phyloP scores from a whole-genome alignment of 75 land plant genomes.

The Gnetum montanum region DNA sequence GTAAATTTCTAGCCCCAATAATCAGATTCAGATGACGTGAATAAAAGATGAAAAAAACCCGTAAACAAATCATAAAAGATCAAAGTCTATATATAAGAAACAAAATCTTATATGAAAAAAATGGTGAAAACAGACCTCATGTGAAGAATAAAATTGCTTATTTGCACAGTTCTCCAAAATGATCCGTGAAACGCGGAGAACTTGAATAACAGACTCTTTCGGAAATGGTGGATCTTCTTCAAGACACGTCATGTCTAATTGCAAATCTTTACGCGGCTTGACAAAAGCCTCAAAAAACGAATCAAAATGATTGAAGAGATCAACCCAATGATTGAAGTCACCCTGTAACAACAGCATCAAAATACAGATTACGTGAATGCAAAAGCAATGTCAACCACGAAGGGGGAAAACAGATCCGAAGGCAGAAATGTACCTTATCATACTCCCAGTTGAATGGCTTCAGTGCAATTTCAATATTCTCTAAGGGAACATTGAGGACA shows the following conservation, averaged over 20 bases:
- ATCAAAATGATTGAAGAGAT: slow-evolving; percentile 86
- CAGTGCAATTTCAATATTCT: slow-evolving; percentile 63
- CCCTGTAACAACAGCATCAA: slow-evolving; percentile 57
- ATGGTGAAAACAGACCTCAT: slow-evolving; percentile 43
- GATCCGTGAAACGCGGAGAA: slow-evolving; percentile 72
- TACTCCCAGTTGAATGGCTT: slow-evolving; percentile 69
- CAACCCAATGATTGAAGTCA: slow-evolving; percentile 97
- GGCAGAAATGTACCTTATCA: slow-evolving; percentile 58
- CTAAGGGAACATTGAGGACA: slow-evolving; percentile 58
- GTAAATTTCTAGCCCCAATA: no score
- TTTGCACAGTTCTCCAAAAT: slow-evolving; percentile 86
- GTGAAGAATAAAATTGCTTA: slow-evolving; percentile 70
- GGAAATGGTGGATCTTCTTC: slow-evolving; percentile 60
- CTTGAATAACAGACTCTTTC: slow-evolving; percentile 73
- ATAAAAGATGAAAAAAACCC: no score
- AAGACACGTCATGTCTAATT: slow-evolving; percentile 57
- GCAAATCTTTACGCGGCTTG: slow-evolving; percentile 76
- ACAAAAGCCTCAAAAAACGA: slow-evolving; percentile 72
- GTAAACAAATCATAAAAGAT: no score
- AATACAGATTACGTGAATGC: no score
- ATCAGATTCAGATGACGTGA: no score
- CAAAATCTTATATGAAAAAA: no score
- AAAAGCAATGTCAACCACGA: neutral
- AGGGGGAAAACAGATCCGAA: neutral
- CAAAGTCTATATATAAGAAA: no score